Evolutionary conservation across 1,284 basidiomycete species (phyloP).

Genomic region (Leccinum fallax): DNA sequence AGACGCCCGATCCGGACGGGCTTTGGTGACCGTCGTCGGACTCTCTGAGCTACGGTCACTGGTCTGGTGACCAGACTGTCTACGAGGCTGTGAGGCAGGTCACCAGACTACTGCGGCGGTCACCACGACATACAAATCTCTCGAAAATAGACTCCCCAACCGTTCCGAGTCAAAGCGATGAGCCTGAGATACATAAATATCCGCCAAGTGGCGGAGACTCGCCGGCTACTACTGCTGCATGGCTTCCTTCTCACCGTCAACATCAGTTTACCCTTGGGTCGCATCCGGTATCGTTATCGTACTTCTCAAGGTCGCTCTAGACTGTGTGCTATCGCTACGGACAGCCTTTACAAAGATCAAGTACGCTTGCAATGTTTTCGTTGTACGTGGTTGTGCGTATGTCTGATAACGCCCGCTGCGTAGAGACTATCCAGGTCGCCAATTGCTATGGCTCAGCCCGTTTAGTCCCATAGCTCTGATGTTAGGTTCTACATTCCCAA

Average conservation of each 20-base stretch:
- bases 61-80: too few relatives aligned
- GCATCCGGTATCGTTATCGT: constrained; percentile 11
- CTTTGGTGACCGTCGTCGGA: too few relatives aligned
- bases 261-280: constrained; percentile 15
- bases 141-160: too few relatives aligned
- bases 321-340: constrained; percentile 15
- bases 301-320: constrained; percentile 11
- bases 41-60: too few relatives aligned
- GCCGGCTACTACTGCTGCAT: background rate
- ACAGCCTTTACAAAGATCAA: constrained; percentile 24
- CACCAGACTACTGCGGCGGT: too few relatives aligned
- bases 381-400: background rate
- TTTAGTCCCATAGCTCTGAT: constrained; percentile 29
- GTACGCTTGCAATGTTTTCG: constrained; percentile 11
- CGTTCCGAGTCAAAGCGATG: too few relatives aligned
- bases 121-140: too few relatives aligned
- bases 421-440: constrained; percentile 26
- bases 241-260: constrained; percentile 8
- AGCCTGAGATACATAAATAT: too few relatives aligned
- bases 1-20: too few relatives aligned
- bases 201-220: too few relatives aligned
- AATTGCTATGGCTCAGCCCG: constrained; percentile 36
- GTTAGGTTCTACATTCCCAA: constrained; percentile 36
- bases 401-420: background rate
- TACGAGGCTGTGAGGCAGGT: too few relatives aligned